Conservation (phyloP, 1,139 yeast species). For the Schwanniomyces etchellsii region DNA sequence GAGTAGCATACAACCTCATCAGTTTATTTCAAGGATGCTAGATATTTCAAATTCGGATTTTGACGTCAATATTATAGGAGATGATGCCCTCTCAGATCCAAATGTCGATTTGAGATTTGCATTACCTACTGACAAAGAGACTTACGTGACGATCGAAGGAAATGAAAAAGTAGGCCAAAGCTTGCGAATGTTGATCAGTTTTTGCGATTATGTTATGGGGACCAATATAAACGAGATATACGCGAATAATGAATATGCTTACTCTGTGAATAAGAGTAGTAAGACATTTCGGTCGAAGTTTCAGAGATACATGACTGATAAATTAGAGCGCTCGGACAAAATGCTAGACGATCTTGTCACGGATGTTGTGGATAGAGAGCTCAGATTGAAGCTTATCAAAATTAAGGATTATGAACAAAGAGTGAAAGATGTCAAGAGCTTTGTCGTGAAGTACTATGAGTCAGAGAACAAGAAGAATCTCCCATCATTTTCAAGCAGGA, state of each 20-base stretch:
- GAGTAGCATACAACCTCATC: no score
- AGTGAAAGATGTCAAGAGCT: conserved; percentile 32
- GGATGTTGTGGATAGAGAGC: conserved; percentile 34
- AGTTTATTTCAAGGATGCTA: no score
- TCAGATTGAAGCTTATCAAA: conserved; percentile 34
- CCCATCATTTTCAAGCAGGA: conserved; percentile 23
- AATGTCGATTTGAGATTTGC: conserved; percentile 33
- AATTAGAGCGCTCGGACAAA: conserved; percentile 27
- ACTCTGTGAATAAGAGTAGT: conserved; percentile 29
- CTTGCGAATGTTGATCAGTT: conserved; percentile 28
- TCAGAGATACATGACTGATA: conserved; percentile 27
- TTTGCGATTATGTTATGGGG: conserved; percentile 26
- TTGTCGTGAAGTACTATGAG: conserved; percentile 36
- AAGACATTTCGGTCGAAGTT: conserved; percentile 24
- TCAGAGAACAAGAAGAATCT: conserved; percentile 32
- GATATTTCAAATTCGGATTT: conserved; percentile 9
- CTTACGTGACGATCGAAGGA: conserved; percentile 23
- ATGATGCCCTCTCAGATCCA: conserved; percentile 28
- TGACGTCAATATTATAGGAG: conserved; percentile 34
- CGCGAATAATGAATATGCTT: conserved; percentile 29
- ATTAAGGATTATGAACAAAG: conserved; percentile 30
- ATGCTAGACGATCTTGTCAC: conserved; percentile 34
- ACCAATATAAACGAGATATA: conserved; percentile 27
- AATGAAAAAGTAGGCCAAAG: conserved; percentile 22
- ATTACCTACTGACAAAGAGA: conserved; percentile 32